Evolutionary conservation across 768 basidiomycete species (phyloP).

Genomic region (Tulasnella sp.): DNA sequence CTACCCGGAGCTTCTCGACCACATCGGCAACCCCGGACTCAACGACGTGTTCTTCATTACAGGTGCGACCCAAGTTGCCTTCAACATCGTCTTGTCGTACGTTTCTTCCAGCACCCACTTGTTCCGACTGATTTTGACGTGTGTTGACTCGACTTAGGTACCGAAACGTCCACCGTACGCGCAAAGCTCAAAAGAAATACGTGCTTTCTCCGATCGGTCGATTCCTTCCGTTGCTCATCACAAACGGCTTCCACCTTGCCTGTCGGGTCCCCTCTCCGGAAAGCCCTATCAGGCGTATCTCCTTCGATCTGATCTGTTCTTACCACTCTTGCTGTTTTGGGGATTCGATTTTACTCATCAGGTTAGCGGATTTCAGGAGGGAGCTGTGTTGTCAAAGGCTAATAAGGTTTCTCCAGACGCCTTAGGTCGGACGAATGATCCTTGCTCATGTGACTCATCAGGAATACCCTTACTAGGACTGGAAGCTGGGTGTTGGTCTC

Average conservation of each 20-base stretch:
- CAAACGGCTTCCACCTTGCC: constrained; percentile 56
- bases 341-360: constrained; percentile 75
- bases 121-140: neutral
- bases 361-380: too few species aligned
- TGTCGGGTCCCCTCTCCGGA: constrained; percentile 61
- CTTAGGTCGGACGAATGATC: constrained; percentile 86
- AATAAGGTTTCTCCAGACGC: constrained; percentile 8
- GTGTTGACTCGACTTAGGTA: constrained; percentile 37
- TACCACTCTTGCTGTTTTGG: constrained; percentile 88
- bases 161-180: constrained; percentile 62
- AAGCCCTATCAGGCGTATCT: constrained; percentile 47
- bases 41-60: constrained; percentile 87
- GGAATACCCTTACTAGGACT: constrained; percentile 78
- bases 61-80: constrained; percentile 46
- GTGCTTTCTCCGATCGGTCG: constrained; percentile 48
- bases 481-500: constrained; percentile 76
- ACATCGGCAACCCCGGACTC: constrained; percentile 55
- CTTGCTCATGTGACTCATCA: constrained; percentile 80
- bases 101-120: constrained; percentile 8
- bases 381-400: too few species aligned
- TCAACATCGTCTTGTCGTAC: constrained; percentile 71
- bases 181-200: constrained; percentile 32
- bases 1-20: constrained; percentile 35
- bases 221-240: constrained; percentile 68
- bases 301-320: constrained; percentile 61